Percentiles rank a stretch among this genome's conserved stretches.
Evolutionary conservation across 2,329 filamentous ascomycete species (phyloP).

Genomic region (Cladosporium halotolerans): DNA sequence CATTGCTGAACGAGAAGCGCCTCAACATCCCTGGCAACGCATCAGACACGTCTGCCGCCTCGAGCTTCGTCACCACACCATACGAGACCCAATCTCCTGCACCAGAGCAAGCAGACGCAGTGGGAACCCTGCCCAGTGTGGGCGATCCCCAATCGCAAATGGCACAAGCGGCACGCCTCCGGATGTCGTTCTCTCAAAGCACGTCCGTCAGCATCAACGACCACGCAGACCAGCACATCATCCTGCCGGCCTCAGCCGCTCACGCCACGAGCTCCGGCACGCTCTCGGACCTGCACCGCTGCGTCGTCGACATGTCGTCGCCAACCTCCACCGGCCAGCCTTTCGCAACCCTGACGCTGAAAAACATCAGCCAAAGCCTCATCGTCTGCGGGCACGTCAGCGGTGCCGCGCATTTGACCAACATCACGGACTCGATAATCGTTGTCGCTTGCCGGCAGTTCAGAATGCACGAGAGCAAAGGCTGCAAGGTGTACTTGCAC

Average conservation of each 20-base stretch:
- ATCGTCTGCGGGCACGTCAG: slow-evolving; percentile 71
- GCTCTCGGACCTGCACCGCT: slow-evolving; percentile 61
- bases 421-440: slow-evolving; percentile 63
- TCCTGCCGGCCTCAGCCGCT: slow-evolving; percentile 64
- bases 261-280: slow-evolving; percentile 68
- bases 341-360: slow-evolving; percentile 66
- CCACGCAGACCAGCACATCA: slow-evolving; percentile 66
- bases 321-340: slow-evolving; percentile 53
- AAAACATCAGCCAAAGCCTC: slow-evolving; percentile 62
- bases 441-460: slow-evolving; percentile 81
- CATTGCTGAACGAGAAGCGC: slow-evolving; percentile 43
- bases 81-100: slow-evolving; percentile 19
- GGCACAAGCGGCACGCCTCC: slow-evolving; percentile 20
- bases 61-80: slow-evolving; percentile 38
- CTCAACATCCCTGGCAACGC: slow-evolving; percentile 36
- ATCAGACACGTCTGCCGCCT: slow-evolving; percentile 33
- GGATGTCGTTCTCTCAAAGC: slow-evolving; percentile 50
- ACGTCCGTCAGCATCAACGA: slow-evolving; percentile 55
- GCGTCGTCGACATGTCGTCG: slow-evolving; percentile 74
- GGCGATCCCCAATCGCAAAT: slow-evolving; percentile 48
- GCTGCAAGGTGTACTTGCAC: slow-evolving; percentile 77
- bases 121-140: slow-evolving; percentile 12
- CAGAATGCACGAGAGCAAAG: slow-evolving; percentile 78
- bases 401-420: slow-evolving; percentile 79
- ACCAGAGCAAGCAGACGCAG: slow-evolving; percentile 15